Evolutionary conservation across 441 rosid genomes (phyloP).

Genomic region (Oxalis stricta): DNA sequence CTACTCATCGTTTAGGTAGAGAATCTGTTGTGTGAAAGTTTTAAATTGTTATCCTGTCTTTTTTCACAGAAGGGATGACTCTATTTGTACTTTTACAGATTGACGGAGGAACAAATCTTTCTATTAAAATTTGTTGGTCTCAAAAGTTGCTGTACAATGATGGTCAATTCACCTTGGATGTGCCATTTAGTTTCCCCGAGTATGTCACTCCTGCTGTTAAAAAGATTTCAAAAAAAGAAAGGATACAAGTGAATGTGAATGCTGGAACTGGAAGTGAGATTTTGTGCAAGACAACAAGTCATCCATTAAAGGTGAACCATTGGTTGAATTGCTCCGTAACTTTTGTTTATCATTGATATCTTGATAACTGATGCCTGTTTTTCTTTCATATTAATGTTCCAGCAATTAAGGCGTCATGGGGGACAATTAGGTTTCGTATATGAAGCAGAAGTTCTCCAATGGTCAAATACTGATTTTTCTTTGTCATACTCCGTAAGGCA

Average conservation of each 20-base stretch:
- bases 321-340: neutral
- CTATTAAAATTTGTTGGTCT: slow-evolving; percentile 62
- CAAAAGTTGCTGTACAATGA: slow-evolving; percentile 47
- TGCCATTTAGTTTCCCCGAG: slow-evolving; percentile 82
- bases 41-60: neutral
- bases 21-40: neutral
- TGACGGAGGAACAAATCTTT: slow-evolving; percentile 75
- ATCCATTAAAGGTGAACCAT: slow-evolving; percentile 66
- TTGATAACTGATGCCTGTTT: slow-evolving; percentile 2
- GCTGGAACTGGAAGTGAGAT: slow-evolving; percentile 54
- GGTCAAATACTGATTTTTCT: slow-evolving; percentile 63
- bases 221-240: slow-evolving; percentile 65
- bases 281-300: slow-evolving; percentile 60
- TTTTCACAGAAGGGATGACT: neutral
- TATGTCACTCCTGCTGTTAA: slow-evolving; percentile 71
- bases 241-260: slow-evolving; percentile 58
- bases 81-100: slow-evolving; percentile 27
- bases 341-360: neutral
- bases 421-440: slow-evolving; percentile 54
- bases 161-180: slow-evolving; percentile 41
- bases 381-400: slow-evolving; percentile 7
- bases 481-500: slow-evolving; percentile 64
- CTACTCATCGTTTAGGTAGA: neutral
- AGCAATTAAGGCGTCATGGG: slow-evolving; percentile 51
- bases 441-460: slow-evolving; percentile 74